Evolutionary conservation across 2,329 filamentous ascomycete genomes (phyloP), one percentile per base, ranked within the genome.

Genomic region (Zalaria sp.): DNA sequence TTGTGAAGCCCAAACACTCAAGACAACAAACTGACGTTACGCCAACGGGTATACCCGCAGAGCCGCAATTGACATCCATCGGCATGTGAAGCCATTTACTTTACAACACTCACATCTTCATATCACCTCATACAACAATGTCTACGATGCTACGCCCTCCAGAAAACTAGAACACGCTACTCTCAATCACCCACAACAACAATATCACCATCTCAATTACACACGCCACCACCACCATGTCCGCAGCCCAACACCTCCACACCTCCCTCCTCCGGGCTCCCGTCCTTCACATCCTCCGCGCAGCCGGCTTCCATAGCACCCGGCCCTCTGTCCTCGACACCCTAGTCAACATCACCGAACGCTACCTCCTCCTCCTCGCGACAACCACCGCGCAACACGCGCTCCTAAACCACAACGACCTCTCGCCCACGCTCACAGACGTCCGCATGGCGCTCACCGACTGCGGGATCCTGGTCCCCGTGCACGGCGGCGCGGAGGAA

Each of bases 261-360:
- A 81, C 85, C 62, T 81, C 83, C 46, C 79, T 94, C 48, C 72
- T 96, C 43, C 85, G 87, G 35, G 89, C 89, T 2, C 80, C 81
- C 38, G 77, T 95, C 46, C 77, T 96, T 44, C 87, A 95, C 63
- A 89, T 93, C 54, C 77, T 96, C 40, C 86, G 89, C 56, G 85
- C 88, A 27, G 81, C 86, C 25, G 89, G 89, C 57, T 96, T 93
- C 65, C 84, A 93, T 59, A 73, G 81, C 35, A 83, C 86, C 39
- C 79, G 79, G 42, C 80, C 85, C 2, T 81, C 81, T 3, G 87
- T 93, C 5, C 70, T 95, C 43, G 88, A 96, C 63, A 80, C 83
- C 6, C 61, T 95, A n/a, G 83, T 86, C 9, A 87, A 95, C 61
- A 72, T 96, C 5, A 80, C 86, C 0, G 83, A 81, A 35, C 79